Evolutionary conservation across 2,329 filamentous ascomycete species (phyloP), one percentile per base, ranked within the genome.

Genomic region (Ophiostoma fasciatum): DNA sequence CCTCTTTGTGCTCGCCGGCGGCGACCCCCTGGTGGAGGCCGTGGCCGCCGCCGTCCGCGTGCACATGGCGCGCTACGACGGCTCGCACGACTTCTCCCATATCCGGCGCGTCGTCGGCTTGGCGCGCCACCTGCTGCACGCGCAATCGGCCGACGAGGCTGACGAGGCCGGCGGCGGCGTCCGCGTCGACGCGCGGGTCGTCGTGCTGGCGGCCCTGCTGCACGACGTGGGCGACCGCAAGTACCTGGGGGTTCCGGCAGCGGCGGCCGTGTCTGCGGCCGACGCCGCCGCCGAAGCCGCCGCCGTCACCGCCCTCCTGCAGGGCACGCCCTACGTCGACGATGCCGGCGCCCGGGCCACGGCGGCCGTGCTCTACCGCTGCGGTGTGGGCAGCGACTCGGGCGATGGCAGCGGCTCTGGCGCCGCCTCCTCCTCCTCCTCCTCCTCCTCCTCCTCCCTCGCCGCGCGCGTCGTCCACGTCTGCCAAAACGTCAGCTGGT

Each of bases 141-240:
- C 23, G 9, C 28, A 25, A 4, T 14, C 12, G 7, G 18, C 19
- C 33, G 53, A 56, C 28, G 68, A 75, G 36, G 56, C 50, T 37
- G 46, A 48, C 8, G 27, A 43, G 11, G 22, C 12, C n/a, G 42
- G 15, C 5, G 38, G 46, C 27, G 30, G 7, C 25, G 15, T 12
- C 22, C 13, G 17, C 1, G 28, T 60, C 21, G 65, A 82, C 51
- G 59, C 58, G 4, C 59, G 63, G 10, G 55, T 75, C 19, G 63
- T 90, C 44, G 71, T 72, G 20, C 73, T 92, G 19, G 63, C 74
- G 2, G 82, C 81, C 2, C 66, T 87, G 5, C 68, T 88, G n/a
- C 87, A 94, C 59, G 87, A 94, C 49, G 77, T 93, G 14, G 83
- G 82, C 42, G 87, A 94, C 59, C 75, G 70, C 54, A 94, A 93